These are phyloP conservation scores for Monascus ruber DNA, from an alignment of 2,329 filamentous ascomycete species.

Conservation along the genomic window DNA sequence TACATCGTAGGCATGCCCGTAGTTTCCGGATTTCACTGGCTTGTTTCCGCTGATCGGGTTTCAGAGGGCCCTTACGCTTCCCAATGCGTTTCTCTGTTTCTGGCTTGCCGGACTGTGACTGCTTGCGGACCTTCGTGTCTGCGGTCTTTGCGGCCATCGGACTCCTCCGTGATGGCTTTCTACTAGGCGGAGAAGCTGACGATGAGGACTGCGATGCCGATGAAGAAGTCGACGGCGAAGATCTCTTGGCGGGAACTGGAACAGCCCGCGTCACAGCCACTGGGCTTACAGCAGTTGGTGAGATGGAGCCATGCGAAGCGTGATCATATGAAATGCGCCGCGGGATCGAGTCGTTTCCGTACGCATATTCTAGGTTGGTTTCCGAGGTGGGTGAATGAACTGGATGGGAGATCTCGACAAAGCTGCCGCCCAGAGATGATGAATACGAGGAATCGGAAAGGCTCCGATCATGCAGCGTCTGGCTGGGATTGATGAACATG, in stretches of 20 bases:
- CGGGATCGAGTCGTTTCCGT: constrained; percentile 18
- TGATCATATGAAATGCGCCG: constrained; percentile 31
- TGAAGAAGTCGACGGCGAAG: constrained; percentile 36
- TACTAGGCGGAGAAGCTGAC: constrained; percentile 53
- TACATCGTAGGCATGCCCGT: constrained; percentile 86
- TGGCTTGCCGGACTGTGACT: constrained; percentile 61
- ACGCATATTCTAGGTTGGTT: constrained; percentile 51
- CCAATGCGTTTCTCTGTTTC: constrained; percentile 91
- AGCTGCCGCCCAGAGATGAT: constrained; percentile 58
- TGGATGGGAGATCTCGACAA: constrained; percentile 69
- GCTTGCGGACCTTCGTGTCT: constrained; percentile 74
- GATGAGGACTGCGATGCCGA: constrained; percentile 34
- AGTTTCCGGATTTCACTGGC: constrained; percentile 94
- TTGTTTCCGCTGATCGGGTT: constrained; percentile 90
- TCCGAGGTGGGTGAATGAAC: constrained; percentile 79
- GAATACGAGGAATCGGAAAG: constrained; percentile 76
- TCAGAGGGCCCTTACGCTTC: constrained; percentile 74
- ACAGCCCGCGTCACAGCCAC: constrained; percentile 57
- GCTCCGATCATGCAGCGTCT: constrained; percentile 79
- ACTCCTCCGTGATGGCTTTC: constrained; percentile 59
- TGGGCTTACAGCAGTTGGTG: constrained; percentile 49
- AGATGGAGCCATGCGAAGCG: constrained; percentile 32
- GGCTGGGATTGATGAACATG: constrained; percentile 82
- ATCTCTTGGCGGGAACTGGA: constrained; percentile 36
- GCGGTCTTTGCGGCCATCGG: constrained; percentile 67